These are phyloP conservation scores for Aspergillus sp. DNA, from an alignment of 2,329 filamentous ascomycete genomes.

Conservation along the genomic window DNA sequence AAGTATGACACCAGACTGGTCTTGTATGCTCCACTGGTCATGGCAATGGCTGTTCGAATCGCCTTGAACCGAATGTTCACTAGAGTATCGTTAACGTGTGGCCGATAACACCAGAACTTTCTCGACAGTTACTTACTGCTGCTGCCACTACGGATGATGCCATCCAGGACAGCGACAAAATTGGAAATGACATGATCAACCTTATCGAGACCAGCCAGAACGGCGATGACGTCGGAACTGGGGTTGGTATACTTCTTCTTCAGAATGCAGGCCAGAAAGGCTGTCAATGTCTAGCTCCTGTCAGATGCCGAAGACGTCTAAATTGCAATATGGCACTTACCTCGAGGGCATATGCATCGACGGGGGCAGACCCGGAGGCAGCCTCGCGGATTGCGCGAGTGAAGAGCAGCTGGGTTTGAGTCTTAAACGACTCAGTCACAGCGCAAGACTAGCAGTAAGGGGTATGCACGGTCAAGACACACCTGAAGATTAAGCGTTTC, in stretches of 20 bases:
- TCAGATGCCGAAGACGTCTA: slow-evolving; percentile 46
- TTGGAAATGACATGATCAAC: slow-evolving; percentile 87
- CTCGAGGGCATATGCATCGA: slow-evolving; percentile 81
- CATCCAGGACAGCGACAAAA: slow-evolving; percentile 81
- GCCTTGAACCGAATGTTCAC: slow-evolving; percentile 78
- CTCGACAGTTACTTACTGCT: slow-evolving; percentile 59
- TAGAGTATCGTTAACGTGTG: slow-evolving; percentile 40
- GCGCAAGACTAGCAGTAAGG: background rate
- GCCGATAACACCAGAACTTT: background rate
- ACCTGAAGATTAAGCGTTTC: slow-evolving; percentile 77
- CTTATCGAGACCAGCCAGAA: slow-evolving; percentile 85
- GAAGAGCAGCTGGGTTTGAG: slow-evolving; percentile 79
- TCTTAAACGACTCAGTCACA: slow-evolving; percentile 47
- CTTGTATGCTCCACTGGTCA: slow-evolving; percentile 92
- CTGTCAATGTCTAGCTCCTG: slow-evolving; percentile 74
- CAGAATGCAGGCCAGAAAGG: slow-evolving; percentile 81
- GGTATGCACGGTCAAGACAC: slow-evolving; percentile 18
- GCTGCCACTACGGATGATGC: slow-evolving; percentile 77
- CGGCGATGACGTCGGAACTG: slow-evolving; percentile 89
- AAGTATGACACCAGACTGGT: slow-evolving; percentile 94
- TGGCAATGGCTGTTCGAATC: slow-evolving; percentile 77
- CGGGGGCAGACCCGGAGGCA: slow-evolving; percentile 62
- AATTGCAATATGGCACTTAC: slow-evolving; percentile 54
- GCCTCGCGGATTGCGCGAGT: slow-evolving; percentile 71
- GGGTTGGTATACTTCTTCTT: slow-evolving; percentile 93